Evolutionary conservation across 768 basidiomycete genomes (phyloP), one percentile per base, ranked within the genome.

Genomic region (Boletus rubropictus): DNA sequence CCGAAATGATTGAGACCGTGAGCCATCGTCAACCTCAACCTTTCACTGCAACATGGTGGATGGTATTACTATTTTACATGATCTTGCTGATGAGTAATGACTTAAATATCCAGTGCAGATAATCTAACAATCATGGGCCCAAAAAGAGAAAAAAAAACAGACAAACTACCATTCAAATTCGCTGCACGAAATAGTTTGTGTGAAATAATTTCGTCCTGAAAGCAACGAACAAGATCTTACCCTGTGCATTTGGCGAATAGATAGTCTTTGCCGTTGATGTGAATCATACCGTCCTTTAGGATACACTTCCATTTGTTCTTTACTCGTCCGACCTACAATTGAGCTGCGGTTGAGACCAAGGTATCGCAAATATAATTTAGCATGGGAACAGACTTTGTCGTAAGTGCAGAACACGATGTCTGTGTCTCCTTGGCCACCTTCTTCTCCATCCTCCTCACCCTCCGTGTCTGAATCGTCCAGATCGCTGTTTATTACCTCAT

Each of bases 291-390:
- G 55, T 98, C 96, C 69, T 96, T 96, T 42, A 99, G 77, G 20
- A 90, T 83, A 50, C 93, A 94, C 74, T 98, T 99, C 96, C 96
- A 99, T 72, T 98, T 99, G 72, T 96, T 98, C 72, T 98, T 99
- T 21, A 98, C 95, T n/a, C 96, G 79, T 36, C 94, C 92, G 29
- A 98, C 95, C 94, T 98, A 55, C 17, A 34, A 35, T n/a, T n/a
- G n/a, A 5, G 20, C 32, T 11, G 32, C 22, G 15, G 41, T n/a
- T 50, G 15, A 54, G 47, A 40, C 27, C 31, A 17, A 21, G 3
- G 2, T n/a, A n/a, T n/a, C n/a, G 35, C 10, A 41, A 27, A 43
- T 27, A 36, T 28, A 52, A n/a, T 46, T 24, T 10, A 42, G 21
- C 21, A 46, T 27, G 18, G 17, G 10, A 41, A 52, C 74, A 33